phyloP scores from a whole-genome alignment of 192 early-diverging fungal genomes.

The Entomortierella lignicola region DNA sequence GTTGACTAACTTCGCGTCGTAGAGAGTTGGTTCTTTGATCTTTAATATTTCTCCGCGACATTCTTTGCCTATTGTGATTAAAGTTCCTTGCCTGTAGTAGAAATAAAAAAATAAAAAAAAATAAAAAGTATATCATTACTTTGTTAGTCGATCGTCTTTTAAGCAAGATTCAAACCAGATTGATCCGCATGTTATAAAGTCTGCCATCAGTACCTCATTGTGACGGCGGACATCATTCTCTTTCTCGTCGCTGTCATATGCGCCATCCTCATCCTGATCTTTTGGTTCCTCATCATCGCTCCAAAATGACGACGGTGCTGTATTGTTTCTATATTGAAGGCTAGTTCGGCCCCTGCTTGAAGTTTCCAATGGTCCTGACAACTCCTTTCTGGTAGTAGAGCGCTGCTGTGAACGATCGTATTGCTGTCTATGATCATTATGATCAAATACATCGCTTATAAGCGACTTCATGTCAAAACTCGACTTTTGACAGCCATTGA shows the following conservation, averaged over 20 bases:
- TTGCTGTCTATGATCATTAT: neutral
- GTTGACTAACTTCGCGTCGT: neutral
- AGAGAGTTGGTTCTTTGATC: neutral
- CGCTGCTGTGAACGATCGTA: neutral
- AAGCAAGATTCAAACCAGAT: neutral
- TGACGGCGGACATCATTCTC: neutral
- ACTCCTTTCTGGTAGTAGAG: neutral
- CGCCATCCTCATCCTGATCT: neutral
- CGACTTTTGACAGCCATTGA: neutral
- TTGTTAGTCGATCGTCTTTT: neutral
- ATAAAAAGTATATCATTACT: neutral
- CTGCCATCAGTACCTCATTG: neutral
- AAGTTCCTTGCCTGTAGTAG: neutral
- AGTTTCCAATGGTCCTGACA: neutral
- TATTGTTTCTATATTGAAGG: neutral
- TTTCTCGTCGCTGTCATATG: neutral
- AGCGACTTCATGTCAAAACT: constrained; percentile 28
- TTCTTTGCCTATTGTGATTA: neutral
- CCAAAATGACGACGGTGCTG: constrained; percentile 2
- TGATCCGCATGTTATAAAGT: neutral
- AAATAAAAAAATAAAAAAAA: neutral
- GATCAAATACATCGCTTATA: constrained; percentile 4
- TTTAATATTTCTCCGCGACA: neutral
- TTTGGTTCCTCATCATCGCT: constrained; percentile 12
- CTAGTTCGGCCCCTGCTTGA: neutral